Conservation (phyloP, 306 rosid species). For the Dalbergia cochinchinensis region DNA sequence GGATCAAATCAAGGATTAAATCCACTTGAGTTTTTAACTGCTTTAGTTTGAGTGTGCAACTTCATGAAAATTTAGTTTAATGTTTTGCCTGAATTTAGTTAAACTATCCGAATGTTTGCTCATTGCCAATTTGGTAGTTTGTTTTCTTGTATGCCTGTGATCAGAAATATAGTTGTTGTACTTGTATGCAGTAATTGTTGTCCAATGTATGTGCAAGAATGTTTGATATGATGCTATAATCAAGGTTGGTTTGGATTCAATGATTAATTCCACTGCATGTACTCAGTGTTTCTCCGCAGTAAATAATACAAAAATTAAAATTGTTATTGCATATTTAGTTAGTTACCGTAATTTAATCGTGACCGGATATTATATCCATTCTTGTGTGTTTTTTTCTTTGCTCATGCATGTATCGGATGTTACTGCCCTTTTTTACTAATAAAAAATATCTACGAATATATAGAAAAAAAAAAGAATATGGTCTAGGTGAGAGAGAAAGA, state of each 20-base stretch:
- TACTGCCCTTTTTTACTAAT: background rate
- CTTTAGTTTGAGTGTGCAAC: background rate
- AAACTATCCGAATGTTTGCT: background rate
- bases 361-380: background rate
- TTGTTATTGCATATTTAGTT: background rate
- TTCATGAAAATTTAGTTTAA: background rate
- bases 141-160: too few species aligned
- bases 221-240: background rate
- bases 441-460: background rate
- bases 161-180: background rate
- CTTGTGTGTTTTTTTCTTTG: background rate
- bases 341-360: constrained; percentile 4
- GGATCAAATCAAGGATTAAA: background rate
- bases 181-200: background rate
- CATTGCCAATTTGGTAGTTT: too few species aligned
- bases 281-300: background rate
- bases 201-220: background rate
- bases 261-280: background rate
- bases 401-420: background rate
- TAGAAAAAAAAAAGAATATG: background rate
- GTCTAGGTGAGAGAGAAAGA: background rate
- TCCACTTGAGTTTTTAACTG: background rate
- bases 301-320: background rate
- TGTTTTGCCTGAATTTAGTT: background rate
- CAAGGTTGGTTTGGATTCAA: background rate